Evolutionary conservation across 1,284 basidiomycete genomes (phyloP), one percentile per base, ranked within the genome.

Genomic region (Apiotrichum mycotoxinovorans): DNA sequence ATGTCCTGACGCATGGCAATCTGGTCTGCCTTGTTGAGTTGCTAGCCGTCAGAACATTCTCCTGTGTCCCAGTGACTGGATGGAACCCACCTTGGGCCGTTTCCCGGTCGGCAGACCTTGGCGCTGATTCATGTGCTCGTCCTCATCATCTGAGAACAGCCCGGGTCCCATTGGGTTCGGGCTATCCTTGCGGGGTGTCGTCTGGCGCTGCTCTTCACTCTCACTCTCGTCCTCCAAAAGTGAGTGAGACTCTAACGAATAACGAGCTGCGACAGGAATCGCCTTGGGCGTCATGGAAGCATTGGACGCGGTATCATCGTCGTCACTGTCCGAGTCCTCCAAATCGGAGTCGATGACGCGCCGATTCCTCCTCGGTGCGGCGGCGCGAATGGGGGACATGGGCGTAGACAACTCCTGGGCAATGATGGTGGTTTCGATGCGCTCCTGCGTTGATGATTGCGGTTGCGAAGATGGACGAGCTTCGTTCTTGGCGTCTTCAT

Each of bases 1-100:
- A 72, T 61, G 37, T 72, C 72, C 18, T 61, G 63, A 9, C 62
- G 54, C 59, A 69, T 63, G 18, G 54, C 34, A 40, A 62, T 51
- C 18, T 34, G 43, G 15, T 74, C 71, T n/a, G 55, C 56, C 57
- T 69, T 68, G 52, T 61, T 71, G 10, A 69, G 56, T 14, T 64
- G 59, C 69, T 72, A 30, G n/a, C n/a, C n/a, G n/a, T 1, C 7
- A 38, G 15, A 43, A 22, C 45, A 27, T 42, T 22, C 25, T 34
- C 5, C 26, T 15, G 17, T 40, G n/a, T n/a, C n/a, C n/a, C n/a
- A n/a, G n/a, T n/a, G n/a, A n/a, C n/a, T n/a, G n/a, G n/a, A n/a
- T n/a, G n/a, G n/a, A n/a, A n/a, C n/a, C n/a, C n/a, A n/a, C n/a
- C n/a, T n/a, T n/a, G n/a, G n/a, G n/a, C 40, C 33, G 11, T 4